Evolutionary conservation across 257 asterid genomes (phyloP), one percentile per base, ranked within the genome.

Genomic region (Lycium barbarum): DNA sequence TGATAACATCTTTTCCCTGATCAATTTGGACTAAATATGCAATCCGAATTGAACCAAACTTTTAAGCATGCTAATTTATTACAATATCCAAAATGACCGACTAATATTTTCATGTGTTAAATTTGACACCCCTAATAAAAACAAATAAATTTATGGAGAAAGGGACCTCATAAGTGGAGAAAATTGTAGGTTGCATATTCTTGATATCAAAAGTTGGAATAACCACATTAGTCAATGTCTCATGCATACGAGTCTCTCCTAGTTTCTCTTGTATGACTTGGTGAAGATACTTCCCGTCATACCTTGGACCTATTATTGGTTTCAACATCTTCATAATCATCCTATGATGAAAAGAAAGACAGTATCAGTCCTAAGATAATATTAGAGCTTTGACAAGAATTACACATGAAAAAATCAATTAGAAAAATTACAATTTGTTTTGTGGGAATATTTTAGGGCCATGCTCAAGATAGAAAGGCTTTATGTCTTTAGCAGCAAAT

Each of bases 191-290:
- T 88, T 94, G 98, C 62, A 93, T 26, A 9, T 83, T 70, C 86
- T 90, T 90, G 13, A 94, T 91, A 65, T 93, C 98, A 53, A 94
- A 94, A 55, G 98, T 88, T 9, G 98, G 97, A 49, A 94, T 91
- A 36, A 94, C 90, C 38, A 92, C 92, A 66, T 94, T 88, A 2
- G 98, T 93, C 47, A 93, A 81, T 0, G 98, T 88, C 54, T 93
- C 89, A 66, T 90, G 88, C 68, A 94, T 47, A 76, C 58, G 88
- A 2, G 63, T 84, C 26, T 81, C 68, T 38, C 91, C 86, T 86
- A 93, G 59, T 45, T 91, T 81, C 15, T 88, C 88, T 53, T 82
- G 51, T 80, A 93, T 70, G 9, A 92, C 40, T 43, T 79, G 82
- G 11, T 83, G 95, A 7, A 93, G 95, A 83, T 92, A 89, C 20